phyloP scores from a whole-genome alignment of 495 filamentous ascomycete genomes.

The Penicillium maclennaniae region DNA sequence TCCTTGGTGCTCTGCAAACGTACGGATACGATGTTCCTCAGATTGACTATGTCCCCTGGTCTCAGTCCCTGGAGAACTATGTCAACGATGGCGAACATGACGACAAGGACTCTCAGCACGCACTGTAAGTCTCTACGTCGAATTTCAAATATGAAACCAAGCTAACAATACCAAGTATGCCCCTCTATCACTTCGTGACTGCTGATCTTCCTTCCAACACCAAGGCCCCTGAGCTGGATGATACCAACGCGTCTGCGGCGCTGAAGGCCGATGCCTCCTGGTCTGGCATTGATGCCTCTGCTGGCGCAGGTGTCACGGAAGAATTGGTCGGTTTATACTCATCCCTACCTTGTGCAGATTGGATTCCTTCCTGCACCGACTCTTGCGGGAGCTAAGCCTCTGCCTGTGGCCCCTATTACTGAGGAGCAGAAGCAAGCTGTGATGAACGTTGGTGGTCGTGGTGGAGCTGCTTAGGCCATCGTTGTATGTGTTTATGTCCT shows the following conservation, averaged over 20 bases:
- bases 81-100: conserved; percentile 57
- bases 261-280: conserved; percentile 59
- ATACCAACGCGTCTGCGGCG: conserved; percentile 62
- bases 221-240: conserved; percentile 76
- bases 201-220: conserved; percentile 74
- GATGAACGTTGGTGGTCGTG: conserved; percentile 48
- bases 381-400: conserved; percentile 35
- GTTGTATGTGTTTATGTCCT: conserved; percentile 3
- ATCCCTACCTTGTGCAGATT: conserved; percentile 63
- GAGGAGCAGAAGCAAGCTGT: conserved; percentile 49
- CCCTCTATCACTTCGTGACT: conserved; percentile 80
- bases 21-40: conserved; percentile 77
- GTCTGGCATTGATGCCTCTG: conserved; percentile 60
- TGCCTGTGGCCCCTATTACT: conserved; percentile 48
- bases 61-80: conserved; percentile 54
- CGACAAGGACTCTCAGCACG: conserved; percentile 60
- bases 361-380: conserved; percentile 65
- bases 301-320: conserved; percentile 60
- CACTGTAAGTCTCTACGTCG: conserved; percentile 42
- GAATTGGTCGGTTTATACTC: conserved; percentile 71
- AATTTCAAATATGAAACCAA: neutral
- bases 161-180: conserved; percentile 47
- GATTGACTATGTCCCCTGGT: conserved; percentile 58
- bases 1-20: conserved; percentile 61
- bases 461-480: conserved; percentile 28